These are phyloP conservation scores for Solanum chilense DNA, from an alignment of 257 asterid species.

Conservation along the genomic window DNA sequence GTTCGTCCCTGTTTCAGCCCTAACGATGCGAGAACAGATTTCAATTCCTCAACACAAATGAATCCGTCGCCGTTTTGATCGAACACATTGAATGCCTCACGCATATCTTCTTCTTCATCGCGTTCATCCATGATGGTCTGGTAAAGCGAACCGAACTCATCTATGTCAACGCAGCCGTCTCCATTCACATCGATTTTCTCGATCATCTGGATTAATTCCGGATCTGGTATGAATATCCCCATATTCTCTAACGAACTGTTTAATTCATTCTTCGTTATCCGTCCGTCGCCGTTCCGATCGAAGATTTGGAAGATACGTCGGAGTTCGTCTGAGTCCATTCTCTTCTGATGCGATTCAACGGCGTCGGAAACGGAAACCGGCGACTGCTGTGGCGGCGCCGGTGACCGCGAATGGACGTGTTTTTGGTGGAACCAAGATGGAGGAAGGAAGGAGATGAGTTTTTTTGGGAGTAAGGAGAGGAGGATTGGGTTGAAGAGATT, in stretches of 20 bases:
- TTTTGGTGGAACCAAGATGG: slow-evolving; percentile 23
- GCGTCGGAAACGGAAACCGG: neutral
- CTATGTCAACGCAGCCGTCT: slow-evolving; percentile 51
- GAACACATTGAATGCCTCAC: slow-evolving; percentile 54
- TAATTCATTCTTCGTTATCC: slow-evolving; percentile 41
- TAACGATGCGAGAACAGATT: slow-evolving; percentile 32
- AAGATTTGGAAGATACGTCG: slow-evolving; percentile 42
- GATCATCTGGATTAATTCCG: slow-evolving; percentile 34
- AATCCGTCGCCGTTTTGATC: slow-evolving; percentile 55
- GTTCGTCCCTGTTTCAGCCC: slow-evolving; percentile 50
- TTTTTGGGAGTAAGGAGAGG: slow-evolving; percentile 35
- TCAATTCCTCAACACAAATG: slow-evolving; percentile 48
- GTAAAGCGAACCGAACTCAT: slow-evolving; percentile 40
- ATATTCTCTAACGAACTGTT: slow-evolving; percentile 48
- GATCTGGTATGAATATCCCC: slow-evolving; percentile 45
- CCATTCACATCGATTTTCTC: slow-evolving; percentile 34
- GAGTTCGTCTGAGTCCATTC: slow-evolving; percentile 44
- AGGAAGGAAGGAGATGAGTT: slow-evolving; percentile 28
- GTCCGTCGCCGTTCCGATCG: slow-evolving; percentile 51
- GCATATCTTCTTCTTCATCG: slow-evolving; percentile 45
- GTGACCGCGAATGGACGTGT: neutral
- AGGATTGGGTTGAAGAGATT: slow-evolving; percentile 27
- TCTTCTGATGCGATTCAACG: neutral
- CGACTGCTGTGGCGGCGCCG: neutral
- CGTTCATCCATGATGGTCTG: slow-evolving; percentile 37